These are phyloP conservation scores for Ceratobasidium sp. DNA, from an alignment of 1,284 basidiomycete genomes.

Conservation along the genomic window DNA sequence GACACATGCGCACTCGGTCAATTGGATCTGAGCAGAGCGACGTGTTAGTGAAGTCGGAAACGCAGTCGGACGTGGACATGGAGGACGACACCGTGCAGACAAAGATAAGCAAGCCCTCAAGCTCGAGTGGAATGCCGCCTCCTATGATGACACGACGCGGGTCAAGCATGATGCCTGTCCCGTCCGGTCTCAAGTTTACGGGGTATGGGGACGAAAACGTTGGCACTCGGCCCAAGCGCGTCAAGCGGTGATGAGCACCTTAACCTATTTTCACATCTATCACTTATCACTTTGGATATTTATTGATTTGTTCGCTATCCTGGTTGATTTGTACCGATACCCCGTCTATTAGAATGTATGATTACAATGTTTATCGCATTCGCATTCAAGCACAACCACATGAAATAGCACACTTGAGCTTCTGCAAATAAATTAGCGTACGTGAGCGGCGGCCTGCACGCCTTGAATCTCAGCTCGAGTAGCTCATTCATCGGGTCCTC, in stretches of 20 bases:
- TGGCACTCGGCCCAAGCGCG: conserved; percentile 22
- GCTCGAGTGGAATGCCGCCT: neutral
- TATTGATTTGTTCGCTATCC: conserved; percentile 5
- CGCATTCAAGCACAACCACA: no score
- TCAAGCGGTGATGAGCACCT: conserved; percentile 2
- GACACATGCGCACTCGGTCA: neutral
- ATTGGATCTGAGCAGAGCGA: neutral
- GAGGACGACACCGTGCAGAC: neutral
- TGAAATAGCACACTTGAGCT: no score
- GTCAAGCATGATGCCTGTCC: conserved; percentile 17
- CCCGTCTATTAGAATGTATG: conserved; percentile 2
- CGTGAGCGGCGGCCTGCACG: no score
- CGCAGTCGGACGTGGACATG: conserved; percentile 18
- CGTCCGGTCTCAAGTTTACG: neutral
- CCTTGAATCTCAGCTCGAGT: no score
- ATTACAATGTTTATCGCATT: neutral
- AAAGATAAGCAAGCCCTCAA: conserved; percentile 11
- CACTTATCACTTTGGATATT: conserved; percentile 1
- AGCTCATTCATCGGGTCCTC: no score
- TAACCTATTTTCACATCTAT: neutral
- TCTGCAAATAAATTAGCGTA: no score
- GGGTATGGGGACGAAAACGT: conserved; percentile 25
- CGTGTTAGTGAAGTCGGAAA: neutral
- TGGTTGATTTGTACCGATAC: conserved; percentile 19
- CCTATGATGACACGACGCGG: conserved; percentile 10